Base-by-base conservation (phyloP, 2,329 filamentous ascomycete genomes). In the Venturia aucupariae region DNA sequence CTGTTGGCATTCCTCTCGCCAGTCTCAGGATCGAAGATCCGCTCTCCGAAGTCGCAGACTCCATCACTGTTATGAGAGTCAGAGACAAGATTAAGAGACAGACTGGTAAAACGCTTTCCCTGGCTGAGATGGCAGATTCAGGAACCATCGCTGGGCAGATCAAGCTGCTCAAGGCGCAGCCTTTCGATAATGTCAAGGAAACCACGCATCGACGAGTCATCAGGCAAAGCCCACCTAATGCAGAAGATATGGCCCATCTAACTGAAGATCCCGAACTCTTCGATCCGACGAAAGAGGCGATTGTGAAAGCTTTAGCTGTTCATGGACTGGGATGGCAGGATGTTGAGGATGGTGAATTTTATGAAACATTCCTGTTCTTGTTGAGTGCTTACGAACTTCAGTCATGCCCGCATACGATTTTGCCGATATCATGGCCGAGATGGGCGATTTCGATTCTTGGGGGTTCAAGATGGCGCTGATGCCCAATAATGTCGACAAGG, bases 291-390 rank as follows among this genome's bases (percentile, higher is more conserved):
- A 70, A 70, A 62, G 65, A 68, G 7, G 61, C 66, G 10, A 69
- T 72, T 2, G 61, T 67, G n/a, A 60, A 65, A 19, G 66, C 69
- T 27, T 63, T 73, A 1, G 63, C 68, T 10, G 67, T 67, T 3
- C 65, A 70, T 57, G 70, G 70, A 10, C 65, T 74, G 48, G 63
- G 48, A 4, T 74, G 72, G 72, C 65, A 69, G 13, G 72, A 74
- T 61, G 72, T 74, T 11, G 72, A 73, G 66, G 72, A 74, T n/a
- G 30, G 51, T 57, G n/a, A 35, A 30, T 7, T 54, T 57, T 57
- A 4, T 17, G 7, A 22, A 27, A n/a, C 4, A 4, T 7, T 35
- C 10, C 10, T 22, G 3, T 3, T 8, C 24, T 13, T 15, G 10
- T 7, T 57, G 2, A 8, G 1, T 8, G 30, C 19, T 57, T 10